Conservation (phyloP, 495 filamentous ascomycete genomes). For the Xylaria venustula region DNA sequence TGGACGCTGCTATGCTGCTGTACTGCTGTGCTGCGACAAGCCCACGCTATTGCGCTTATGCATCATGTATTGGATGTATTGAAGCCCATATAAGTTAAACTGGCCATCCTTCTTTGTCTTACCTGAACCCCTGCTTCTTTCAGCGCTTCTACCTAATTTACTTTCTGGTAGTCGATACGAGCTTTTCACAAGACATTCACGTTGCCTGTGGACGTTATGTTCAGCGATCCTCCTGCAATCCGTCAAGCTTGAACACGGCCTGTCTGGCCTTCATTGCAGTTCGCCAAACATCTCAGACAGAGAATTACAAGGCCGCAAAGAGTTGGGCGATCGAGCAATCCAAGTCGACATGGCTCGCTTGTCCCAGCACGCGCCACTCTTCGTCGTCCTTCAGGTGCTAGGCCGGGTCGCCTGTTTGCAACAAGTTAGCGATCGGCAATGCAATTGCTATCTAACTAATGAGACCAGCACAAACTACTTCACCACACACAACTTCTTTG, state of each 20-base stretch:
- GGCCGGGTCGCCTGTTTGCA: not conserved
- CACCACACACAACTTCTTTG: constrained; percentile 63
- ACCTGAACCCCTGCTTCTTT: constrained; percentile 15
- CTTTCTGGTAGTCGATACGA: not conserved
- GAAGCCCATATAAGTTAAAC: constrained; percentile 10
- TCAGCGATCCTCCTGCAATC: not conserved
- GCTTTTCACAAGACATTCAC: not conserved
- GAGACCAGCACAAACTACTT: constrained; percentile 54
- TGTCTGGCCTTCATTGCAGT: not conserved
- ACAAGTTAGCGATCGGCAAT: constrained; percentile 27
- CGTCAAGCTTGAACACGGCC: not conserved
- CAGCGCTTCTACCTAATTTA: not conserved
- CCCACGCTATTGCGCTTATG: constrained; percentile 19
- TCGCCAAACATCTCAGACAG: not conserved
- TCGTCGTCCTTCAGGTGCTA: constrained; percentile 7
- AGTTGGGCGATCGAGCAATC: not conserved
- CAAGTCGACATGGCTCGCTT: constrained; percentile 7
- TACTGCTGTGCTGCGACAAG: not conserved
- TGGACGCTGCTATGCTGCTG: not conserved
- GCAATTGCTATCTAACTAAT: constrained; percentile 51
- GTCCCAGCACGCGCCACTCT: constrained; percentile 8
- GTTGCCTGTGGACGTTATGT: not conserved
- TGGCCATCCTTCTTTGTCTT: constrained; percentile 12
- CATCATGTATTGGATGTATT: constrained; percentile 17
- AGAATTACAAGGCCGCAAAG: not conserved